Base-by-base conservation (phyloP, 2,329 filamentous ascomycete species). In the Botrytis elliptica region DNA sequence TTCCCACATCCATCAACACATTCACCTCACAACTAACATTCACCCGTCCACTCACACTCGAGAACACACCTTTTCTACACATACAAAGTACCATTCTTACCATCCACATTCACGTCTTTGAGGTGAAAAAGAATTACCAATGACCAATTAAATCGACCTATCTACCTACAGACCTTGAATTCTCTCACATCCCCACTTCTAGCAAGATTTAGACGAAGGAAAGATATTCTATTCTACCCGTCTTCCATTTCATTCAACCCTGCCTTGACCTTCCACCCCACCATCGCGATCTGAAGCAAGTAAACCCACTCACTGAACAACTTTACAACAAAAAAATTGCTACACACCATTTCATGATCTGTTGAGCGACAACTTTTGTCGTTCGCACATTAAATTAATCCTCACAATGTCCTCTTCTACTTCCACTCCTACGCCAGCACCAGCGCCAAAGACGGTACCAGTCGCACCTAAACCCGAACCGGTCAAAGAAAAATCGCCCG, bases 191-290 rank as follows among this genome's bases (percentile, higher is more conserved):
- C 38, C 60, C 60, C 60, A 40, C 60, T 40, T 63, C 25, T 12
- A 38, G 22, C 60, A 40, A 38, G 60, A 40, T 63, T 63, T 63
- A 63, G 60, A 63, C 60, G 60, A 63, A 63, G 60, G 36, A n/a
- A 40, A 38, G 60, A 55, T 18, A 55, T 49, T 49, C n/a, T 22
- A 60, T 63, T 63, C 57, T 33, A 38, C 25, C 57, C 20, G 25
- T 22, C 69, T 64, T 64, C 52, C 18, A 55, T 55, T 55, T 33
- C 59, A 20, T 68, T 55, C 33, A 64, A 64, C 69, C 57, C 69
- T 71, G 69, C 69, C 69, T 64, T 64, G 49, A 46, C 49, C 44
- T 33, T 52, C 22, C 57, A 67, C 69, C 69, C 69, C 69, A 71
- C 69, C 69, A 71, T 65, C 69, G 14, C 59, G 14, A 65, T 71